phyloP scores from a whole-genome alignment of 345 rosid species.

The Citrus glauca region DNA sequence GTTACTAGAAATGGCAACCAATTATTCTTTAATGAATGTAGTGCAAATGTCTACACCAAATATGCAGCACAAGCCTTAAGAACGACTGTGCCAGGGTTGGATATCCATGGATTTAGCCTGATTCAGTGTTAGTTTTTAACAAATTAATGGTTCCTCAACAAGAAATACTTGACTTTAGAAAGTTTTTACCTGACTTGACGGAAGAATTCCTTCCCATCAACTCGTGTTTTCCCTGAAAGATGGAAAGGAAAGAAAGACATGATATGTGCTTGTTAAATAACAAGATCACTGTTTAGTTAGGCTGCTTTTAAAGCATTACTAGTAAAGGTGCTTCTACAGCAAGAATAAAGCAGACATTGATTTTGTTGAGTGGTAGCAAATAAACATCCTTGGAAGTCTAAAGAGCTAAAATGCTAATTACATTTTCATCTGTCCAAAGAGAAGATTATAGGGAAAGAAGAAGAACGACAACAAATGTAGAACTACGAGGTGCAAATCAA shows the following conservation, averaged over 20 bases:
- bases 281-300: neutral
- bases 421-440: neutral
- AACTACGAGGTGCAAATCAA: neutral
- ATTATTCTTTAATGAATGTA: neutral
- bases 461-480: neutral
- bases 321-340: neutral
- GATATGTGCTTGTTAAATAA: neutral
- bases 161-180: neutral
- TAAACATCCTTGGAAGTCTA: neutral
- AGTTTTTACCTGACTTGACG: constrained; percentile 83
- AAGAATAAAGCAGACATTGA: neutral
- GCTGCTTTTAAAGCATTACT: neutral
- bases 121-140: no score
- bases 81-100: neutral
- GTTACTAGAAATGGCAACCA: no score
- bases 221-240: constrained; percentile 68
- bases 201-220: constrained; percentile 95
- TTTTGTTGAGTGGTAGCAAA: neutral
- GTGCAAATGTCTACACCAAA: neutral
- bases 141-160: neutral
- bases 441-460: neutral
- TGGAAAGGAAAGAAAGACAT: neutral
- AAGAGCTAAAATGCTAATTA: neutral
- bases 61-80: neutral
- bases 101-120: neutral